A percentile compares a stretch with the other conserved stretches of the same genome.
Evolutionary conservation across 352 stramenopile genomes (phyloP).

Genomic region (Phytophthora tubulina): DNA sequence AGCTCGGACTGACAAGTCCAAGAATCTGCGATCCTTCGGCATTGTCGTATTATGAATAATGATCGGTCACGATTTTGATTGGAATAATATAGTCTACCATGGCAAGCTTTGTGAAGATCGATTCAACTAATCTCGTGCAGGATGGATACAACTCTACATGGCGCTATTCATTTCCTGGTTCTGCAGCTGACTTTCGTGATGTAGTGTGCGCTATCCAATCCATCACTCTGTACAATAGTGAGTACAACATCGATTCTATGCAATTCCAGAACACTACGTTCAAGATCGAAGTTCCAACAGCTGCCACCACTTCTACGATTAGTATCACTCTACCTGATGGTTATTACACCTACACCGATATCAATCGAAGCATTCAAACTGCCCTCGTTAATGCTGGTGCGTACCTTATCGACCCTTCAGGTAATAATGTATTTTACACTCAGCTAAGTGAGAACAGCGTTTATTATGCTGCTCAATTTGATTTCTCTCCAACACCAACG

Average conservation of each 20-base stretch:
- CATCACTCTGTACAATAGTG: conserved; percentile 6
- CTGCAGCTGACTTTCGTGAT: not conserved
- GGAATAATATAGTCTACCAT: conserved; percentile 3
- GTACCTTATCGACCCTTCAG: conserved; percentile 9
- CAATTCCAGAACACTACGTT: conserved; percentile 11
- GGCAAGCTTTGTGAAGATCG: conserved; percentile 1
- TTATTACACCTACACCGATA: conserved; percentile 11
- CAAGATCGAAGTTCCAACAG: conserved; percentile 24
- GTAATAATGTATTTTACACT: conserved; percentile 20
- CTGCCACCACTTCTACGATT: conserved; percentile 9
- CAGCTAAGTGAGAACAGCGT: conserved; percentile 17
- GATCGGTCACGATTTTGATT: conserved; percentile 23
- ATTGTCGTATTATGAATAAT: conserved; percentile 9
- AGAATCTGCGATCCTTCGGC: too few relatives aligned
- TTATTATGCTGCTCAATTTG: conserved; percentile 21
- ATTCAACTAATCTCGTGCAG: conserved; percentile 21
- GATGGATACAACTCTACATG: not conserved
- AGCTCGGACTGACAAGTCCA: too few relatives aligned
- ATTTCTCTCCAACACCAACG: conserved; percentile 11
- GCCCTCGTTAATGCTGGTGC: conserved; percentile 17
- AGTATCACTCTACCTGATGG: conserved; percentile 13
- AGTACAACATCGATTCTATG: conserved; percentile 15
- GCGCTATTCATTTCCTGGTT: not conserved
- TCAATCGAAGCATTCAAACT: conserved; percentile 19
- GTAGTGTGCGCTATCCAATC: conserved; percentile 8